These are phyloP conservation scores for Debaryomyces coudertii DNA, from an alignment of 1,139 yeast species.

Conservation along the genomic window DNA sequence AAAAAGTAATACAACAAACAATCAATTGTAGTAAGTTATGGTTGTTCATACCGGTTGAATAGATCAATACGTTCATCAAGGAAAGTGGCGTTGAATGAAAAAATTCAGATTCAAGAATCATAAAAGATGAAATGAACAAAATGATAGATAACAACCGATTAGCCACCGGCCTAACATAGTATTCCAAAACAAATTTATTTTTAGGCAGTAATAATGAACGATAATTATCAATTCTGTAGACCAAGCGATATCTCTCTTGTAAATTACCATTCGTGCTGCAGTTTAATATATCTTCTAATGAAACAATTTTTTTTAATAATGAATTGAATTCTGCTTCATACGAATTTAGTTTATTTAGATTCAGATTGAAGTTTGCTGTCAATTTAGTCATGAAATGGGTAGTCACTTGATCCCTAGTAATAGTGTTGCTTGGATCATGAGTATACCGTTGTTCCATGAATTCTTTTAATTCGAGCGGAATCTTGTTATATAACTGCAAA, in stretches of 20 bases:
- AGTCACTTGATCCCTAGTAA: conserved; percentile 42
- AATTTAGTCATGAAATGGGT: conserved; percentile 37
- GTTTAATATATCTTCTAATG: conserved; percentile 46
- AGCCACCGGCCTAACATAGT: conserved; percentile 48
- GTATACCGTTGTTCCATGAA: conserved; percentile 38
- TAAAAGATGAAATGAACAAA: conserved; percentile 45
- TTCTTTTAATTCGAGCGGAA: conserved; percentile 42
- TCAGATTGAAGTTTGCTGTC: conserved; percentile 40
- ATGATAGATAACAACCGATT: conserved; percentile 45
- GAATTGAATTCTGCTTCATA: conserved; percentile 45
- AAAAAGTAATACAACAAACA: conserved; percentile 47
- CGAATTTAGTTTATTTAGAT: conserved; percentile 44
- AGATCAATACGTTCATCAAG: conserved; percentile 54
- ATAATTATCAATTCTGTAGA: conserved; percentile 28
- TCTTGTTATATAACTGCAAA: conserved; percentile 30
- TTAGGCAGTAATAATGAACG: conserved; percentile 27
- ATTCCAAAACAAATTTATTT: conserved; percentile 35
- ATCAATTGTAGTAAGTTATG: conserved; percentile 35
- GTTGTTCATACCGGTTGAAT: conserved; percentile 22
- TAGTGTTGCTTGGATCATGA: conserved; percentile 24
- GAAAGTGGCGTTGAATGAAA: conserved; percentile 71
- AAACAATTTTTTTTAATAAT: conserved; percentile 35
- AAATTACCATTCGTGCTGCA: conserved; percentile 28
- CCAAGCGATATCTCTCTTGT: conserved; percentile 34
- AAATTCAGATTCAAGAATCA: conserved; percentile 72